Conservation (phyloP, 1,284 basidiomycete species). For the Testicularia cyperi region DNA sequence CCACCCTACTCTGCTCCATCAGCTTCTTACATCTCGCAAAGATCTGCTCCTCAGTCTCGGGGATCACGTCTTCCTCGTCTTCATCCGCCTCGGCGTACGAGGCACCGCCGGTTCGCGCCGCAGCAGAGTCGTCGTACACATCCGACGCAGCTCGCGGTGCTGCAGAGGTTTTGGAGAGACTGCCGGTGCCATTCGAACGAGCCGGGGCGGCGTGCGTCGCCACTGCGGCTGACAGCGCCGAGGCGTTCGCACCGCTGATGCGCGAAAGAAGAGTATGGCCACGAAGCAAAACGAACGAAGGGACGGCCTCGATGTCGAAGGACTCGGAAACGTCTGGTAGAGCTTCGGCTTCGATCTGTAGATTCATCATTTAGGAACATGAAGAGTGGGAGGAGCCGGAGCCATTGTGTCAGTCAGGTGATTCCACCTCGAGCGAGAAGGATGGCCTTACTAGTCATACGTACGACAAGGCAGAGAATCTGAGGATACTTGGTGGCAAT, state of each 20-base stretch:
- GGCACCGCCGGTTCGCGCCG: constrained; percentile 11
- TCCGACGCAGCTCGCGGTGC: constrained; percentile 43
- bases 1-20: constrained; percentile 71
- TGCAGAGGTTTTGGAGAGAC: constrained; percentile 44
- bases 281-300: constrained; percentile 78
- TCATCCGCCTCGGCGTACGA: constrained; percentile 23
- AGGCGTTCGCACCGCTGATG: constrained; percentile 79
- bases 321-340: constrained; percentile 87
- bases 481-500: constrained; percentile 73
- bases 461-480: constrained; percentile 74
- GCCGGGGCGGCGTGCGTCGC: constrained; percentile 62
- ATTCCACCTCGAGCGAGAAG: neutral
- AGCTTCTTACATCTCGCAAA: constrained; percentile 67
- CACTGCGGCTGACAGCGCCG: constrained; percentile 70
- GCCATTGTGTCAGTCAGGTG: no score
- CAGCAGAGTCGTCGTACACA: constrained; percentile 31
- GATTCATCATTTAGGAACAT: no score
- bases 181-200: constrained; percentile 54
- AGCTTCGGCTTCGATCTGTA: constrained; percentile 85
- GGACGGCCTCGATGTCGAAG: constrained; percentile 89
- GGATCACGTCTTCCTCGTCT: constrained; percentile 28
- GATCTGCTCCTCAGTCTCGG: constrained; percentile 71
- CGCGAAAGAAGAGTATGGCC: constrained; percentile 84
- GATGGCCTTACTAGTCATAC: neutral
- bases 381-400: no score